These are phyloP conservation scores for Carex parvula DNA, from an alignment of 176 grass and related monocot genomes.

Conservation along the genomic window DNA sequence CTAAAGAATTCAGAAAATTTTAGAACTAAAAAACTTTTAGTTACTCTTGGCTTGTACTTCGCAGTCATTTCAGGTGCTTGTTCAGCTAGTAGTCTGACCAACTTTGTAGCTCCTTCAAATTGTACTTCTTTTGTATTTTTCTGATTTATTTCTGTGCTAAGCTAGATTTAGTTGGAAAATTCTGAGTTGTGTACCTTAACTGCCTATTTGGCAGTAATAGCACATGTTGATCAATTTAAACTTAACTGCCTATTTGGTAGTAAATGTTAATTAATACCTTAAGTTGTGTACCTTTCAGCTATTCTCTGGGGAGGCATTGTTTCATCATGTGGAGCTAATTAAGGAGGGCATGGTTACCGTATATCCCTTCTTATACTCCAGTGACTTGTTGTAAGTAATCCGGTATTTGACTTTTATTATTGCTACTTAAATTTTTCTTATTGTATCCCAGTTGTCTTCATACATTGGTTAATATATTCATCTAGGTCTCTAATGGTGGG, in stretches of 20 bases:
- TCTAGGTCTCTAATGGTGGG: neutral
- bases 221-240: neutral
- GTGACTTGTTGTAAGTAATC: conserved; percentile 60
- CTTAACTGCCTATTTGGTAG: neutral
- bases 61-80: neutral
- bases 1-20: neutral
- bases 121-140: neutral
- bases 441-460: conserved; percentile 14
- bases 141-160: neutral
- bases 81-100: neutral
- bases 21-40: neutral
- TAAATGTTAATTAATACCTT: neutral
- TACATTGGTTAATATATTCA: conserved; percentile 1
- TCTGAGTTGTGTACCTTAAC: neutral
- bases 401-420: conserved; percentile 1
- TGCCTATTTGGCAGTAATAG: neutral
- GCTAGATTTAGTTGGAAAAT: neutral
- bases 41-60: neutral
- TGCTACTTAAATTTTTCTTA: neutral
- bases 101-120: neutral
- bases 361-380: conserved; percentile 60
- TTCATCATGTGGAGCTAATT: conserved; percentile 66
- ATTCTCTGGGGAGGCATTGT: conserved; percentile 69
- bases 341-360: conserved; percentile 56
- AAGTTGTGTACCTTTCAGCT: conserved; percentile 40